Conservation (phyloP, 768 basidiomycete genomes). For the Podaxis pistillaris region DNA sequence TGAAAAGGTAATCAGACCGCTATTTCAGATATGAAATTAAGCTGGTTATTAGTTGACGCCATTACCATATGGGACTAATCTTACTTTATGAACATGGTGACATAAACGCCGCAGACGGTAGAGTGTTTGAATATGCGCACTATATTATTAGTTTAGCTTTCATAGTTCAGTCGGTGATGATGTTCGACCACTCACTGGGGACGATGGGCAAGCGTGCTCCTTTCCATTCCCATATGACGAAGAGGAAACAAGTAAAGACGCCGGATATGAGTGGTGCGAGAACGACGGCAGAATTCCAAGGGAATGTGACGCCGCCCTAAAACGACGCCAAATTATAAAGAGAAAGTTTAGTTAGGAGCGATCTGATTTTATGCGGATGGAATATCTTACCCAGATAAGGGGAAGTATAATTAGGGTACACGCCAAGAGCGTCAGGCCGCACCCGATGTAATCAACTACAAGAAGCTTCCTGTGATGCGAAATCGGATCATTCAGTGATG, state of each 20-base stretch:
- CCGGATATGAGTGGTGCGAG: constrained; percentile 59
- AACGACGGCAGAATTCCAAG: constrained; percentile 69
- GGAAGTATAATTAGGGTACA: constrained; percentile 66
- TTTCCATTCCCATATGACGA: constrained; percentile 74
- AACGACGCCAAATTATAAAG: not conserved
- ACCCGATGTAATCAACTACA: constrained; percentile 64
- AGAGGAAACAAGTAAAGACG: constrained; percentile 48
- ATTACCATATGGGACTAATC: constrained; percentile 14
- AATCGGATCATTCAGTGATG: not conserved
- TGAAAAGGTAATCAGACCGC: constrained; percentile 61
- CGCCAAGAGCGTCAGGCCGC: constrained; percentile 53
- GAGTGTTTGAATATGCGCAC: constrained; percentile 71
- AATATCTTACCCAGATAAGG: constrained; percentile 60
- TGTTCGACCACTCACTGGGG: constrained; percentile 46
- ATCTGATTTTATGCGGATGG: not conserved
- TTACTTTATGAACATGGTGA: constrained; percentile 68
- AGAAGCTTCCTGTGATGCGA: constrained; percentile 50
- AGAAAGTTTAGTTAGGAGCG: not conserved
- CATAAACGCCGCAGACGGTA: constrained; percentile 68
- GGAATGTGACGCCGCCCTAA: constrained; percentile 70
- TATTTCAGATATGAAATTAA: constrained; percentile 20
- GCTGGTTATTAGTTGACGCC: not conserved
- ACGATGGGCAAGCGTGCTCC: constrained; percentile 69
- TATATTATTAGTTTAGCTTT: constrained; percentile 21
- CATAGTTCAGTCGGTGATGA: not conserved